Evolutionary conservation across 1,139 yeast species (phyloP).

Genomic region (Saccharomyces pastorianus): DNA sequence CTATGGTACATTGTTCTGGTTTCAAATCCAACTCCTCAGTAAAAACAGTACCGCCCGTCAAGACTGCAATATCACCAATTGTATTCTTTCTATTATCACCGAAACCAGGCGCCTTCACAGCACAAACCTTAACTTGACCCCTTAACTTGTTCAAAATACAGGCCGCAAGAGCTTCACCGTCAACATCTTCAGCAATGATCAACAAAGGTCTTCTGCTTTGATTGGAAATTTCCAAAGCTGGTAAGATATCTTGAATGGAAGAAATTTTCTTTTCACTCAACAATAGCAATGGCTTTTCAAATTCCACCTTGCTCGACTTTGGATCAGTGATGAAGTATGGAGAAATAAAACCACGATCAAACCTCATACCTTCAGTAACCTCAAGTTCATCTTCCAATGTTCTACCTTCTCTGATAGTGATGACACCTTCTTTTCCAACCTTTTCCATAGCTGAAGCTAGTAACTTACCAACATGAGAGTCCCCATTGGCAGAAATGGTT

Average conservation of each 20-base stretch:
- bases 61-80: constrained; percentile 92
- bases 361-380: constrained; percentile 98
- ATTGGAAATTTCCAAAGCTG: constrained; percentile 90
- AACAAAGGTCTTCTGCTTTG: constrained; percentile 92
- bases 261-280: constrained; percentile 93
- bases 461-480: constrained; percentile 83
- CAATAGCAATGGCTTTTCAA: constrained; percentile 86
- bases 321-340: constrained; percentile 97
- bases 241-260: constrained; percentile 84
- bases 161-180: constrained; percentile 98
- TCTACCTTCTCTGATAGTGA: constrained; percentile 96
- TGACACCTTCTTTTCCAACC: constrained; percentile 99
- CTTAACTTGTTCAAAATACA: constrained; percentile 96
- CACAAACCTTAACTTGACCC: constrained; percentile 98
- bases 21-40: constrained; percentile 96
- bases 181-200: constrained; percentile 93
- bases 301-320: constrained; percentile 94
- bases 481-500: constrained; percentile 97
- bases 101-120: constrained; percentile 98
- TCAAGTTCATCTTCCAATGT: constrained; percentile 94
- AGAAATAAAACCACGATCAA: constrained; percentile 96
- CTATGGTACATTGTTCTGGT: constrained; percentile 92
- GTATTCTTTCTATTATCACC: constrained; percentile 99
- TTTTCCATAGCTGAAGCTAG: constrained; percentile 98
- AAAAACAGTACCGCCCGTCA: constrained; percentile 97